These are phyloP conservation scores for Trypanosoma mega DNA, from an alignment of 208 protist genomes.

Conservation along the genomic window DNA sequence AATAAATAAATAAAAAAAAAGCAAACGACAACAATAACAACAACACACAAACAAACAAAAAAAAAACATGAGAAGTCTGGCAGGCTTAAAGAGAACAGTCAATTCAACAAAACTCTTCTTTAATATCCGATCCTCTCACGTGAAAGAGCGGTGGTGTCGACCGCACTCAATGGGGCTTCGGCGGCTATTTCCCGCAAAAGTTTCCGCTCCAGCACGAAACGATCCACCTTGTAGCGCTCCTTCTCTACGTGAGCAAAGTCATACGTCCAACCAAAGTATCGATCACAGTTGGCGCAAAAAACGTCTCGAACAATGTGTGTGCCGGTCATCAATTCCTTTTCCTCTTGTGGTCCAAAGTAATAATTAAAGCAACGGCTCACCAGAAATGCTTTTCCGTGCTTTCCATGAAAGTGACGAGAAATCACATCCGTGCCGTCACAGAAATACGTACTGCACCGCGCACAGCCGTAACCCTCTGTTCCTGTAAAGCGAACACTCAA, in stretches of 20 bases:
- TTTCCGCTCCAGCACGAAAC: slow-evolving; percentile 72
- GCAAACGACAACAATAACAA: not conserved
- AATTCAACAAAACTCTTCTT: too few relatives aligned
- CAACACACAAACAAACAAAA: slow-evolving; percentile 1
- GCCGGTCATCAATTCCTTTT: slow-evolving; percentile 80
- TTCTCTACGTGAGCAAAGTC: slow-evolving; percentile 78
- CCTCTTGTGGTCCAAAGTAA: slow-evolving; percentile 70
- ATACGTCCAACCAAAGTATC: slow-evolving; percentile 80
- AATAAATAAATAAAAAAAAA: not conserved
- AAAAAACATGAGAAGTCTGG: slow-evolving; percentile 14
- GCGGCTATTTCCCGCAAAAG: slow-evolving; percentile 45
- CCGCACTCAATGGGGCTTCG: not conserved
- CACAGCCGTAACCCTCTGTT: slow-evolving; percentile 60
- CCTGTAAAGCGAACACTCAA: slow-evolving; percentile 27
- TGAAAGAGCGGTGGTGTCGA: slow-evolving; percentile 1
- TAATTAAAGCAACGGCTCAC: slow-evolving; percentile 73
- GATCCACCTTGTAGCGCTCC: slow-evolving; percentile 76
- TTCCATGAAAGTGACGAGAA: slow-evolving; percentile 69
- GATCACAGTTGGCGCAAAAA: slow-evolving; percentile 73
- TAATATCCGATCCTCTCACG: too few relatives aligned
- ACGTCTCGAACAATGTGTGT: slow-evolving; percentile 75
- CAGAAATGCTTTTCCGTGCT: slow-evolving; percentile 67
- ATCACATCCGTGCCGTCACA: slow-evolving; percentile 65
- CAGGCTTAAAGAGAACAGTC: slow-evolving; percentile 16
- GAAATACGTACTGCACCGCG: slow-evolving; percentile 66